Conservation (phyloP, 2,329 filamentous ascomycete species). For the Neurospora crassa region DNA sequence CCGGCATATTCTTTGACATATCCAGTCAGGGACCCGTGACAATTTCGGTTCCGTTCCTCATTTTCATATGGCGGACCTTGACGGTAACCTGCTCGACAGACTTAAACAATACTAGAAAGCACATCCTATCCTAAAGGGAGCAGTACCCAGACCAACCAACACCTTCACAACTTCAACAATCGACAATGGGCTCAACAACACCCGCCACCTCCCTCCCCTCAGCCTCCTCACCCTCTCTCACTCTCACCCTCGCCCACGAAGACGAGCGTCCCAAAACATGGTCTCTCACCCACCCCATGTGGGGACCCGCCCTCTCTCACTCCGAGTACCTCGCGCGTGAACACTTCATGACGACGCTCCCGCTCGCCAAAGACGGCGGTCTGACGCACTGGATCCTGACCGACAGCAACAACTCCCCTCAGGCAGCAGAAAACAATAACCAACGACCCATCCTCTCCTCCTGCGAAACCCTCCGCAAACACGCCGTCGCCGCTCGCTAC, state of each 20-base stretch:
- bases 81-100: background rate
- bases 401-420: slow-evolving; percentile 22
- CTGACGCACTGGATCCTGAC: slow-evolving; percentile 58
- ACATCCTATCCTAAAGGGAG: background rate
- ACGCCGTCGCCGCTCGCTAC: slow-evolving; percentile 35
- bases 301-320: slow-evolving; percentile 47
- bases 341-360: slow-evolving; percentile 43
- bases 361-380: slow-evolving; percentile 48
- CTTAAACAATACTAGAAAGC: background rate
- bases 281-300: slow-evolving; percentile 44
- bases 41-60: background rate
- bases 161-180: background rate
- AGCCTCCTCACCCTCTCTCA: slow-evolving; percentile 27
- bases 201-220: slow-evolving; percentile 22
- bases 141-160: background rate
- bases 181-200: slow-evolving; percentile 25
- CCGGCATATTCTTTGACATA: background rate
- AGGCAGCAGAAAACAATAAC: background rate
- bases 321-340: slow-evolving; percentile 52
- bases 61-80: background rate
- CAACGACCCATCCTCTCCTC: slow-evolving; percentile 47
- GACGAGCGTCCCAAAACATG: slow-evolving; percentile 46
- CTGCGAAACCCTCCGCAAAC: slow-evolving; percentile 56
- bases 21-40: background rate
- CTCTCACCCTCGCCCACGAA: slow-evolving; percentile 46